A percentile compares a stretch with the other conserved stretches of the same genome.
Evolutionary conservation across 1,139 yeast species (phyloP).

Genomic region (Taphrina pruni): DNA sequence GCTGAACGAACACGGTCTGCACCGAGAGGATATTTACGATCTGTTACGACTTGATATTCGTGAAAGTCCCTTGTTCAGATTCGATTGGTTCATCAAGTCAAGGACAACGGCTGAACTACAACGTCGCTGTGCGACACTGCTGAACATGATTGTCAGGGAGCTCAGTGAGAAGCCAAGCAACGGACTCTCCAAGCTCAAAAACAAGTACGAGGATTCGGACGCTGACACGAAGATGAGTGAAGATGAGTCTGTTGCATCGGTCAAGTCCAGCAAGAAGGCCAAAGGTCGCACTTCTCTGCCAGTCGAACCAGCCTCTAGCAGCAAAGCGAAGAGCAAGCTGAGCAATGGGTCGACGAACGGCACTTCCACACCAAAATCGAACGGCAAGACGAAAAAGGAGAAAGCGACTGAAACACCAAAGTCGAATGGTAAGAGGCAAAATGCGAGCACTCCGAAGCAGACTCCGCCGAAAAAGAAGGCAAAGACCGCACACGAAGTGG

Average conservation of each 20-base stretch:
- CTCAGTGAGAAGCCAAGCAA: constrained; percentile 28
- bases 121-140: constrained; percentile 77
- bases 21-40: constrained; percentile 72
- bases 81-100: constrained; percentile 88
- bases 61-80: constrained; percentile 74
- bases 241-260: constrained; percentile 19
- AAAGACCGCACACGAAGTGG: constrained; percentile 1
- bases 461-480: constrained; percentile 16
- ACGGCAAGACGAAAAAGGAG: neutral
- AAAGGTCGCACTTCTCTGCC: constrained; percentile 9
- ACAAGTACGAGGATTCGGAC: constrained; percentile 26
- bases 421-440: constrained; percentile 15
- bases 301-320: neutral
- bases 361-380: neutral
- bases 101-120: constrained; percentile 84
- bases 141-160: constrained; percentile 80
- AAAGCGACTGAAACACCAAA: neutral
- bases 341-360: constrained; percentile 2
- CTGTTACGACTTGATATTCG: constrained; percentile 76
- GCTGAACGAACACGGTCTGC: constrained; percentile 77
- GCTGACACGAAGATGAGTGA: constrained; percentile 30
- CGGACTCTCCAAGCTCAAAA: constrained; percentile 8
- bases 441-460: constrained; percentile 16
- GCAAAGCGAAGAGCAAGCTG: neutral
- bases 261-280: constrained; percentile 9